Evolutionary conservation across 2,329 filamentous ascomycete genomes (phyloP).

Genomic region (Grosmannia huntii): DNA sequence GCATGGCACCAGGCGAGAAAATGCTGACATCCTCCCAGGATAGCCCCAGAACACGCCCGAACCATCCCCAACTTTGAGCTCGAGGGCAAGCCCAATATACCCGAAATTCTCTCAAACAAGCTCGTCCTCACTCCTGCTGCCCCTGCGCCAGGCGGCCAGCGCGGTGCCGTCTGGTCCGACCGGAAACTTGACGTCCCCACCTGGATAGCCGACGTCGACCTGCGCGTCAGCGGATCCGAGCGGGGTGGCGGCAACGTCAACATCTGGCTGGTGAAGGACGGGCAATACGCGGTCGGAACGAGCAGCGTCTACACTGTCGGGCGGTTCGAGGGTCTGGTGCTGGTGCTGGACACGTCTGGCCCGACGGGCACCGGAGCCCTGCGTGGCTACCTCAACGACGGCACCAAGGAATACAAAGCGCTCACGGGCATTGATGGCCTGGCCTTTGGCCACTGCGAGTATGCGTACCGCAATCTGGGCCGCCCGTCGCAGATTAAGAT

Average conservation of each 20-base stretch:
- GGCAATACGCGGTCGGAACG: constrained; percentile 49
- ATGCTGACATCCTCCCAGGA: constrained; percentile 26
- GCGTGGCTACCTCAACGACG: constrained; percentile 89
- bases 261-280: constrained; percentile 75
- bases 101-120: constrained; percentile 72
- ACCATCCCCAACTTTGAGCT: constrained; percentile 42
- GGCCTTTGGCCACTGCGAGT: constrained; percentile 87
- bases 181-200: constrained; percentile 45
- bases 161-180: constrained; percentile 73
- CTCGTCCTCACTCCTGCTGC: constrained; percentile 80
- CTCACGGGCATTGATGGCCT: constrained; percentile 74
- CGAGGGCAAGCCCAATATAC: constrained; percentile 38
- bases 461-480: constrained; percentile 83
- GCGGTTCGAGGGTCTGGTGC: constrained; percentile 78
- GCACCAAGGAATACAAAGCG: constrained; percentile 62
- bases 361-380: constrained; percentile 64
- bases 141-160: constrained; percentile 70
- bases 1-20: neutral
- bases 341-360: constrained; percentile 69
- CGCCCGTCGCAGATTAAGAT: constrained; percentile 70
- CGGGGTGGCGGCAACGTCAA: constrained; percentile 80
- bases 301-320: constrained; percentile 74
- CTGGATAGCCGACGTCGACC: constrained; percentile 78
- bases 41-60: constrained; percentile 47
- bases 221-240: constrained; percentile 77